Conservation (phyloP, 371 early-diverging fungal species). For the Rhizopus stolonifer region DNA sequence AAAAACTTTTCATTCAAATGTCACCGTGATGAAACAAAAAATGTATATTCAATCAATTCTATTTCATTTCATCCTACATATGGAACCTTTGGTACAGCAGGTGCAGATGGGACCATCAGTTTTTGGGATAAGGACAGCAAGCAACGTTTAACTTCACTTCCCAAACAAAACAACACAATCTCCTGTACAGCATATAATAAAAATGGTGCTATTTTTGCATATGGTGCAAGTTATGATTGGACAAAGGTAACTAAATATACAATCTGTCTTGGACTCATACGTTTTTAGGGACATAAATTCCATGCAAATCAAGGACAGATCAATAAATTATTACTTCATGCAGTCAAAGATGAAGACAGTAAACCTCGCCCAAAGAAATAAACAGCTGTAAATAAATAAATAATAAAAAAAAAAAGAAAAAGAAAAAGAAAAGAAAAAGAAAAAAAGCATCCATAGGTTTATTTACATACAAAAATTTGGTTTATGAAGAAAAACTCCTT, state of each 20-base stretch:
- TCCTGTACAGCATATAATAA: conserved; percentile 79
- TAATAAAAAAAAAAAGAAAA: conserved; percentile 2
- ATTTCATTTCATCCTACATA: conserved; percentile 83
- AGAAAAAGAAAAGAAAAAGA: background rate
- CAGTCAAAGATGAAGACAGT: conserved; percentile 23
- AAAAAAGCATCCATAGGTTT: background rate
- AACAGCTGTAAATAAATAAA: conserved; percentile 21
- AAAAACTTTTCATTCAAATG: conserved; percentile 90
- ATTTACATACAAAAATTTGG: too few relatives aligned
- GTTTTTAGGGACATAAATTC: conserved; percentile 20
- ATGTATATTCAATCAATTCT: conserved; percentile 79
- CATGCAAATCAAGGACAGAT: conserved; percentile 34
- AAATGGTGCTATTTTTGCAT: conserved; percentile 89
- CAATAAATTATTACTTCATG: conserved; percentile 27
- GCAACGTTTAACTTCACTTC: conserved; percentile 71
- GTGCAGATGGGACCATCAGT: conserved; percentile 85
- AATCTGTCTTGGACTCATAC: background rate
- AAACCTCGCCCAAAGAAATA: conserved; percentile 44
- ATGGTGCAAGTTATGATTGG: conserved; percentile 97
- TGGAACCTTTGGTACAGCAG: conserved; percentile 91
- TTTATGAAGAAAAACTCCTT: too few relatives aligned
- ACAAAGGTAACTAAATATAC: conserved; percentile 62
- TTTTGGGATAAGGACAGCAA: conserved; percentile 95
- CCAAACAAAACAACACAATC: conserved; percentile 66
- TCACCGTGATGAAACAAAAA: conserved; percentile 78